Evolutionary conservation across 2,329 filamentous ascomycete species (phyloP).

Genomic region (Fonsecaea nubica): DNA sequence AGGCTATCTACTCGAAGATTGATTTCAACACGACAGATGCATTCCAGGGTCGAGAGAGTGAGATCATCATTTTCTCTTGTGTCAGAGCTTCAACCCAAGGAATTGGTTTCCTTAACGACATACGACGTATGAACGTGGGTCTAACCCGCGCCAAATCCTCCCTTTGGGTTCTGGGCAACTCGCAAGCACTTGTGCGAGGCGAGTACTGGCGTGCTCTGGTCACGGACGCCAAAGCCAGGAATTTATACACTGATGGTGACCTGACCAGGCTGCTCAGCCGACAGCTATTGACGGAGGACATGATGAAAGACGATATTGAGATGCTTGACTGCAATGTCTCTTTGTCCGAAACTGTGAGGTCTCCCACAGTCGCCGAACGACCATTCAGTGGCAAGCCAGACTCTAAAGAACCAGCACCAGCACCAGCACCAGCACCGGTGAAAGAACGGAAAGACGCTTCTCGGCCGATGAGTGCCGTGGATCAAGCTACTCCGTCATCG

Average conservation of each 20-base stretch:
- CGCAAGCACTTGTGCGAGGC: slow-evolving; percentile 81
- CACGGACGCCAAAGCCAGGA: slow-evolving; percentile 75
- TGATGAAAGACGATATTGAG: slow-evolving; percentile 52
- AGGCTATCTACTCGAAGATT: slow-evolving; percentile 75
- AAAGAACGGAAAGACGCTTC: slow-evolving; percentile 15
- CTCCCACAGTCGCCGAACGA: slow-evolving; percentile 1
- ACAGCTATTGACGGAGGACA: slow-evolving; percentile 55
- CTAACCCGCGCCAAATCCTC: slow-evolving; percentile 95
- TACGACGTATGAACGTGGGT: slow-evolving; percentile 98
- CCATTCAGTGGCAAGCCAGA: slow-evolving; percentile 8
- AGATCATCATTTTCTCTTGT: slow-evolving; percentile 98
- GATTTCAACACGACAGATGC: slow-evolving; percentile 99
- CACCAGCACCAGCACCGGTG: slow-evolving; percentile 1
- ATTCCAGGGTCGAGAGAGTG: slow-evolving; percentile 94
- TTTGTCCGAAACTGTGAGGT: slow-evolving; percentile 11
- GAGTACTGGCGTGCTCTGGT: slow-evolving; percentile 91
- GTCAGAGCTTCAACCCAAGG: slow-evolving; percentile 90
- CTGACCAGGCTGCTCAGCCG: slow-evolving; percentile 61
- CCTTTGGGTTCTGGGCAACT: slow-evolving; percentile 94
- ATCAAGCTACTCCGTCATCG: slow-evolving; percentile 28
- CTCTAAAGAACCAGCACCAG: slow-evolving; percentile 13
- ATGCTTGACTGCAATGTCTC: slow-evolving; percentile 47
- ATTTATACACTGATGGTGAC: slow-evolving; percentile 76
- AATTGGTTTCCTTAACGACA: slow-evolving; percentile 97
- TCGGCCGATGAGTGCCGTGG: slow-evolving; percentile 6